Percentiles rank a stretch among this genome's conserved stretches.
These are phyloP conservation scores for Epicoccum nigrum DNA, from an alignment of 2,329 filamentous ascomycete species.

Conservation along the genomic window DNA sequence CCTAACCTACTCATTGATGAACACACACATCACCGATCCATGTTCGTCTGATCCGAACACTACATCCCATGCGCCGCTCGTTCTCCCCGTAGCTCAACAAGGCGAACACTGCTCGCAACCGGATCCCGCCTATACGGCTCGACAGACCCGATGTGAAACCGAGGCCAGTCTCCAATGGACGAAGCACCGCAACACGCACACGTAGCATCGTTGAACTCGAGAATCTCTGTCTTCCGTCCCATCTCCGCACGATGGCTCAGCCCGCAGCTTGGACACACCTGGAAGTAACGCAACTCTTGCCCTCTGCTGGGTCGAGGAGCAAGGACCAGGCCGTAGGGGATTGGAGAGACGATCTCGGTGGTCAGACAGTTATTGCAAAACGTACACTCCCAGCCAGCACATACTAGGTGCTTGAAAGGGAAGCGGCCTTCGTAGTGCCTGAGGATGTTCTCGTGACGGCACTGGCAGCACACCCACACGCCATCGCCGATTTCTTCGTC, in stretches of 20 bases:
- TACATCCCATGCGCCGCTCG: conserved; percentile 1
- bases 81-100: conserved; percentile 16
- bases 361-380: conserved; percentile 16
- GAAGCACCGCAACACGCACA: conserved; percentile 16
- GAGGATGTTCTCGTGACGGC: conserved; percentile 23
- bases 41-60: not conserved
- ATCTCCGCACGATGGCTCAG: conserved; percentile 24
- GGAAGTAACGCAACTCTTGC: conserved; percentile 19
- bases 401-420: conserved; percentile 22
- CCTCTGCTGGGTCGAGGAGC: conserved; percentile 1
- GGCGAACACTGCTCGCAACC: conserved; percentile 17
- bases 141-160: conserved; percentile 19
- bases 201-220: conserved; percentile 17
- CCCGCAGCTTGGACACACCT: conserved; percentile 20
- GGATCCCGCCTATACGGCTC: conserved; percentile 24
- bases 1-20: too few relatives aligned
- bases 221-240: conserved; percentile 14
- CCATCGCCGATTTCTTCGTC: conserved; percentile 26
- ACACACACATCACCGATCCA: too few relatives aligned
- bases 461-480: conserved; percentile 24
- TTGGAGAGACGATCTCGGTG: conserved; percentile 19
- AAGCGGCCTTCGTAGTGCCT: conserved; percentile 18
- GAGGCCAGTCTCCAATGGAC: conserved; percentile 23
- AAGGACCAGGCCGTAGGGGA: conserved; percentile 20
- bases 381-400: conserved; percentile 9